phyloP scores from a whole-genome alignment of 2,329 filamentous ascomycete genomes.

The Orbilia javanica region DNA sequence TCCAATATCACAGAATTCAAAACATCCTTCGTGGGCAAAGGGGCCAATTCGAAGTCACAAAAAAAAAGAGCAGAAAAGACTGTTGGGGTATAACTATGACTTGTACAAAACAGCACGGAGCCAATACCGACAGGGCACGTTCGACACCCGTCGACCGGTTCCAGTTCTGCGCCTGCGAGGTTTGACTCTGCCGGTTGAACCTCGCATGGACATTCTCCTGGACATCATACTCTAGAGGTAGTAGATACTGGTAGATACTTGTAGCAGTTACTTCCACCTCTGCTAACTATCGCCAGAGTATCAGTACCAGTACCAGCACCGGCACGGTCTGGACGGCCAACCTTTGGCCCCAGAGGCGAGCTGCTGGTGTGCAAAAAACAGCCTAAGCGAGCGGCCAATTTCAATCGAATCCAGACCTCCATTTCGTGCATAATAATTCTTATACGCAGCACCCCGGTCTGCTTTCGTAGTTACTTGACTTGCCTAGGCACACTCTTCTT shows the following conservation, averaged over 20 bases:
- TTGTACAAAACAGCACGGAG: slow-evolving; percentile 3
- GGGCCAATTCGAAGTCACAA: too few relatives aligned
- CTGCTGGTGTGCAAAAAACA: too few relatives aligned
- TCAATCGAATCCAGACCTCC: background rate
- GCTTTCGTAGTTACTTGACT: too few relatives aligned
- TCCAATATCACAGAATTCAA: too few relatives aligned
- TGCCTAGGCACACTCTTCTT: too few relatives aligned
- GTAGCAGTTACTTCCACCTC: slow-evolving; percentile 9
- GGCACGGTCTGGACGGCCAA: too few relatives aligned
- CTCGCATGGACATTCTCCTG: slow-evolving; percentile 35
- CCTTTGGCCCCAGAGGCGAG: too few relatives aligned
- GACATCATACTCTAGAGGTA: too few relatives aligned
- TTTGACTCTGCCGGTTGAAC: slow-evolving; percentile 33
- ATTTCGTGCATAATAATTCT: slow-evolving; percentile 2
- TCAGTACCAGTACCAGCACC: too few relatives aligned
- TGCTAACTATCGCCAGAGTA: background rate
- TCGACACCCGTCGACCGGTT: too few relatives aligned
- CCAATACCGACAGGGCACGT: slow-evolving; percentile 47
- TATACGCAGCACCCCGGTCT: background rate
- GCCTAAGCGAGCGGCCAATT: background rate
- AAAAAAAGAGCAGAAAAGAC: background rate
- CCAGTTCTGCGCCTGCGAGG: slow-evolving; percentile 38
- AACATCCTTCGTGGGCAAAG: background rate
- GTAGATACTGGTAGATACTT: background rate
- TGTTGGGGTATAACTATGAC: too few relatives aligned